Evolutionary conservation across 2,329 filamentous ascomycete species (phyloP), one percentile per base, ranked within the genome.

Genomic region (Ophiostoma ips): DNA sequence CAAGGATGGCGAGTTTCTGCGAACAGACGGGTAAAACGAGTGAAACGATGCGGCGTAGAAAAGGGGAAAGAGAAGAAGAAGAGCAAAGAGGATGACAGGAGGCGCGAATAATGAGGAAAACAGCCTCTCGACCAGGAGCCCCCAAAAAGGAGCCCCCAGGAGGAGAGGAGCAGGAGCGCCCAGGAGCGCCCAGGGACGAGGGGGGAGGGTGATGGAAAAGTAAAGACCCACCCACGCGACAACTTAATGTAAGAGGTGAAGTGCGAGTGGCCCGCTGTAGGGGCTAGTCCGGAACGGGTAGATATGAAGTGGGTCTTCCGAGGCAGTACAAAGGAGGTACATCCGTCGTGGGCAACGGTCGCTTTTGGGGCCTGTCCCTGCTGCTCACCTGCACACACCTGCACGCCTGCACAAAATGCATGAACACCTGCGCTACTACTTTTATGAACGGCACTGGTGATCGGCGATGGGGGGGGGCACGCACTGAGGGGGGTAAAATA

Each of bases 191-290:
- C 24, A 28, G 24, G 24, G 35, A 43, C 40, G 40, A 43, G 8
- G 40, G 30, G 40, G 30, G 40, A 31, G 48, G 46, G 46, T 36
- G 43, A 47, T 31, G 31, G n/a, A 6, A 21, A 52, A 46, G 50
- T 47, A 49, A 47, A 33, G 51, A 47, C 41, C 50, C 50, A 52
- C 50, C 38, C 41, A 35, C 50, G 50, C 46, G 46, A 52, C 41
- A 52, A 52, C 30, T 45, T 44, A 38, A 45, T 40, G 28, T n/a
- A 36, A n/a, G 24, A 43, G 40, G 37, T 8, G 16, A 30, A 30
- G 40, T n/a, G 40, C 40, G 38, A 41, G 38, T 41, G 13, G 38
- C n/a, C 38, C 12, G 40, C 16, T 9, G 7, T 9, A 11, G 24
- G 15, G 21, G 24, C 40, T 43, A 43, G 24, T n/a, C 24, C 9